Conservation (phyloP, 495 filamentous ascomycete genomes). For the Hypoxylon rickii region DNA sequence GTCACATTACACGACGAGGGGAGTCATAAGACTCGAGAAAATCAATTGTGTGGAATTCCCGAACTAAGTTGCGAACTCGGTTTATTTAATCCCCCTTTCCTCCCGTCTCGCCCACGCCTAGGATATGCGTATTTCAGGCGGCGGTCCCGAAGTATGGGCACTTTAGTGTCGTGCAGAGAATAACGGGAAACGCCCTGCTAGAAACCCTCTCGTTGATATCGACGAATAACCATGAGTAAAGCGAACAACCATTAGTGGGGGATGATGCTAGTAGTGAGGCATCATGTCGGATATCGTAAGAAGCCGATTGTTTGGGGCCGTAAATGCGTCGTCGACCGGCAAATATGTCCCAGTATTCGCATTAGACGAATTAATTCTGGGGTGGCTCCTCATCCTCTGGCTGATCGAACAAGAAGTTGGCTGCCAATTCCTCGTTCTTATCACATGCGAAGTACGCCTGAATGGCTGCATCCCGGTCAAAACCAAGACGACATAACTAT, state of each 20-base stretch:
- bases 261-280: background rate
- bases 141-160: background rate
- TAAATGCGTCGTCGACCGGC: slow-evolving; percentile 5
- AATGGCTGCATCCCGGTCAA: slow-evolving; percentile 89
- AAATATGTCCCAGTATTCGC: slow-evolving; percentile 6
- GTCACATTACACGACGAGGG: background rate
- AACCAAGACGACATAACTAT: slow-evolving; percentile 87
- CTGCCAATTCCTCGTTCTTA: slow-evolving; percentile 97
- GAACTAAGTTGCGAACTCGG: slow-evolving; percentile 25
- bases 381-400: slow-evolving; percentile 77
- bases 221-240: slow-evolving; percentile 10
- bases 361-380: slow-evolving; percentile 30
- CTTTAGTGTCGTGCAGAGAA: background rate
- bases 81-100: slow-evolving; percentile 16
- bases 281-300: slow-evolving; percentile 25
- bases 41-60: slow-evolving; percentile 25
- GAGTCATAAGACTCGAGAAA: background rate
- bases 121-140: slow-evolving; percentile 1
- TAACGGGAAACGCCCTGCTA: background rate
- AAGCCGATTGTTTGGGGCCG: slow-evolving; percentile 7
- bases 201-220: background rate
- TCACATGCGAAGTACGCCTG: slow-evolving; percentile 99
- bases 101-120: background rate
- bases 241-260: slow-evolving; percentile 26
- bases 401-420: slow-evolving; percentile 97